Percentiles rank a stretch among this genome's conserved stretches.
Conservation (phyloP, 345 rosid species). For the Rhodamnia rubescens region DNA sequence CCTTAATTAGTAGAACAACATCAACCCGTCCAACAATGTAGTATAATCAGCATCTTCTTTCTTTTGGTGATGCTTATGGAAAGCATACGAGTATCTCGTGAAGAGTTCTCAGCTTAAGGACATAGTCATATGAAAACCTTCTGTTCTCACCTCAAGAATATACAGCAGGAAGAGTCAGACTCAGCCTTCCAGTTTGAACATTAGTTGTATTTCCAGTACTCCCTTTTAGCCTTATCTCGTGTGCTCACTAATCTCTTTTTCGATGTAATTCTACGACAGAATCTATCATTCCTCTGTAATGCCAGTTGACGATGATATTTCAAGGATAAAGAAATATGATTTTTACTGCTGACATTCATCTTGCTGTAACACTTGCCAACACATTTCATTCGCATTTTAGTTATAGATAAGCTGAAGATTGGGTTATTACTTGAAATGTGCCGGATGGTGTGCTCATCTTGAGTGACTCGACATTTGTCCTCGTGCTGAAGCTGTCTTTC, state of each 20-base stretch:
- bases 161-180: not conserved
- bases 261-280: not conserved
- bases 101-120: not conserved
- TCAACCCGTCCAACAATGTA: not conserved
- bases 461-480: not conserved
- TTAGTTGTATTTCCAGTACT: not conserved
- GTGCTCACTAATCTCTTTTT: not conserved
- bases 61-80: not conserved
- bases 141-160: not conserved
- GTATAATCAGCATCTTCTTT: not conserved
- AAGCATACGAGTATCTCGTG: not conserved
- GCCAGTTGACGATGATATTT: not conserved
- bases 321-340: not conserved
- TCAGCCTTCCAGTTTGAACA: not conserved
- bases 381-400: not conserved
- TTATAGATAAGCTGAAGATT: not conserved
- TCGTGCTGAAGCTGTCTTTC: not conserved
- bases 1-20: not conserved
- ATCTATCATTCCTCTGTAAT: not conserved
- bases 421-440: not conserved
- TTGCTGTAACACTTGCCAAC: not conserved
- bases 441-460: not conserved
- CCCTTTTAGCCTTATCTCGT: not conserved
- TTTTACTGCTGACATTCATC: not conserved
- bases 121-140: not conserved